phyloP scores from a whole-genome alignment of 176 grass and related monocot genomes.

The Cenchrus purpureus region DNA sequence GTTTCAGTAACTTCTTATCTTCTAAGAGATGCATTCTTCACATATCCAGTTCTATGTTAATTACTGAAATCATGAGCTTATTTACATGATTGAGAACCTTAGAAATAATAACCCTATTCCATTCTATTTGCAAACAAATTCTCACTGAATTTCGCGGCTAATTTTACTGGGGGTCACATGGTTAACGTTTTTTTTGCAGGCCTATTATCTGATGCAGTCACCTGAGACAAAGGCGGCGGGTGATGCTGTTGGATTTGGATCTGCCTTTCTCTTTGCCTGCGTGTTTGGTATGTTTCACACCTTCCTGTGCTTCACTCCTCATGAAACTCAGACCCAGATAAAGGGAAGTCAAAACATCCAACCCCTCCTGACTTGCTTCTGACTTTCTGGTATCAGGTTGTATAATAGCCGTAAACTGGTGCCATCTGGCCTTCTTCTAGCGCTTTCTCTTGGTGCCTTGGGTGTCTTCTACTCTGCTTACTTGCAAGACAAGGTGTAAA shows the following conservation, averaged over 20 bases:
- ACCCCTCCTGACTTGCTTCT: conserved; percentile 19
- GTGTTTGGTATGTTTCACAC: conserved; percentile 60
- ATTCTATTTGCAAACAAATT: neutral
- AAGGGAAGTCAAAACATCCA: neutral
- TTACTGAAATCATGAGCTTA: neutral
- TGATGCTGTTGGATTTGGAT: conserved; percentile 80
- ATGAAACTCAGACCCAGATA: neutral
- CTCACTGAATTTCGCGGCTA: neutral
- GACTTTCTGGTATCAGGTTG: conserved; percentile 76
- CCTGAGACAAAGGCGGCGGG: conserved; percentile 71
- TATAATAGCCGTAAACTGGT: conserved; percentile 77
- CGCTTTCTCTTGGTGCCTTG: conserved; percentile 68
- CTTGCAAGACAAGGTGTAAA: conserved; percentile 74
- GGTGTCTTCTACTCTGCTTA: conserved; percentile 85
- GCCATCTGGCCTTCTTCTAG: conserved; percentile 80
- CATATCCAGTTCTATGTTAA: neutral
- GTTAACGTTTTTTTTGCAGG: conserved; percentile 39
- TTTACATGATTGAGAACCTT: neutral
- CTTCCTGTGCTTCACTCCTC: neutral
- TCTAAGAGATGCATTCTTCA: neutral
- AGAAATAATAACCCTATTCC: neutral
- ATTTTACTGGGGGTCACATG: neutral
- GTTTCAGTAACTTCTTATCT: neutral
- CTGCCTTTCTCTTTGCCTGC: conserved; percentile 79
- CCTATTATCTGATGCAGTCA: conserved; percentile 93